phyloP scores from a whole-genome alignment of 305 asterid genomes.

The Solanum hybrid region DNA sequence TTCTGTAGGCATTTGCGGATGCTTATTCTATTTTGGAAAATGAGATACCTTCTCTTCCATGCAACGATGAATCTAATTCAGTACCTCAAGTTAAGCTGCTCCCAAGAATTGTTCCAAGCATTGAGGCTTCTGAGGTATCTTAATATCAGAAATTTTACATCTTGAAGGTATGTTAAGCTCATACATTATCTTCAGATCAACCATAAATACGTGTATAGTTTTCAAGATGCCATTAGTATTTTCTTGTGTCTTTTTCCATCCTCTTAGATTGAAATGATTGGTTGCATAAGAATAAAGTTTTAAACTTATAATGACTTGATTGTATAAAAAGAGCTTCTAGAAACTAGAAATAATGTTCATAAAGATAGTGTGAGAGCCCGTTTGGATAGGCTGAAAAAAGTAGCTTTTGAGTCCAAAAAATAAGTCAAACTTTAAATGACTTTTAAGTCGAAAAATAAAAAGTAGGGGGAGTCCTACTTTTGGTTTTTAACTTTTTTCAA shows the following conservation, averaged over 20 bases:
- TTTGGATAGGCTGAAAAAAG: no score
- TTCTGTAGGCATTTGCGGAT: conserved; percentile 91
- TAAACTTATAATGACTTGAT: background rate
- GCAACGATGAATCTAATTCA: conserved; percentile 35
- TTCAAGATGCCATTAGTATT: background rate
- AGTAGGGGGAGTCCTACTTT: no score
- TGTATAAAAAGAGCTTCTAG: background rate
- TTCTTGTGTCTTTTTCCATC: background rate
- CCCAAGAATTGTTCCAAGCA: conserved; percentile 84
- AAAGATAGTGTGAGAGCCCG: background rate
- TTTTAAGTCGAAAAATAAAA: no score
- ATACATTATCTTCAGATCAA: background rate
- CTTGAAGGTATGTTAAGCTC: conserved; percentile 12
- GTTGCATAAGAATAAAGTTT: background rate
- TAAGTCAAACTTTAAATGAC: no score
- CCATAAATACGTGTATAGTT: background rate
- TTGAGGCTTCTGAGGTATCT: conserved; percentile 49
- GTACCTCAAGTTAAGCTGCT: conserved; percentile 54
- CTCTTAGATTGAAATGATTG: background rate
- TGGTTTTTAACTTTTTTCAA: no score
- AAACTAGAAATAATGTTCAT: background rate
- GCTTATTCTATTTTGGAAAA: conserved; percentile 83
- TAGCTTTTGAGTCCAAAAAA: no score
- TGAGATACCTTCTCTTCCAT: conserved; percentile 44
- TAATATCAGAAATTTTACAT: conserved; percentile 18